These are phyloP conservation scores for Acarospora socialis DNA, from an alignment of 2,329 filamentous ascomycete genomes.

Conservation along the genomic window DNA sequence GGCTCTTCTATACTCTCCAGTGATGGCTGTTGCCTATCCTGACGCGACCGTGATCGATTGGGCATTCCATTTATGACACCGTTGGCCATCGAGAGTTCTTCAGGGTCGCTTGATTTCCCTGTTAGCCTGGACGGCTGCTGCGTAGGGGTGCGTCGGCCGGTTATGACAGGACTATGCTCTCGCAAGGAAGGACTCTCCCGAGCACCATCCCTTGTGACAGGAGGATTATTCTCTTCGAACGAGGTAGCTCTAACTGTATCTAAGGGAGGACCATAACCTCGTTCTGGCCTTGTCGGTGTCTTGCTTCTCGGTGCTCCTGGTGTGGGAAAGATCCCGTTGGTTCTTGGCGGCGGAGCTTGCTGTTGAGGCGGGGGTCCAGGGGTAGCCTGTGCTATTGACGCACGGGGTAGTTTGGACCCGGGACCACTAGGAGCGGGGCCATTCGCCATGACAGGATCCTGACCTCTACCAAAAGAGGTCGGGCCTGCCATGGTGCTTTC, in stretches of 20 bases:
- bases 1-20: slow-evolving; percentile 42
- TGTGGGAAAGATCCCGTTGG: slow-evolving; percentile 25
- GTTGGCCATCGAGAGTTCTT: slow-evolving; percentile 16
- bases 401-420: slow-evolving; percentile 45
- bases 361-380: slow-evolving; percentile 51
- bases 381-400: slow-evolving; percentile 44
- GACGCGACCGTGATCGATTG: slow-evolving; percentile 39
- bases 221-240: slow-evolving; percentile 33
- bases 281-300: slow-evolving; percentile 37
- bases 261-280: slow-evolving; percentile 29
- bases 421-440: slow-evolving; percentile 27
- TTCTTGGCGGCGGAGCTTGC: slow-evolving; percentile 44
- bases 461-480: slow-evolving; percentile 18
- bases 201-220: slow-evolving; percentile 29
- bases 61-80: slow-evolving; percentile 26
- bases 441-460: slow-evolving; percentile 16
- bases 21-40: slow-evolving; percentile 47
- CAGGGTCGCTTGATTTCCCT: slow-evolving; percentile 23
- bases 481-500: slow-evolving; percentile 27
- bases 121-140: slow-evolving; percentile 36
- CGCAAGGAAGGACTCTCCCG: slow-evolving; percentile 22
- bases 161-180: slow-evolving; percentile 37
- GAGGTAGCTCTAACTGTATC: slow-evolving; percentile 29
- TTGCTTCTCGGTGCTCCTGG: slow-evolving; percentile 28
- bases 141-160: slow-evolving; percentile 52